Base-by-base conservation (phyloP, 2,329 filamentous ascomycete species). In the Fusarium brevicatenulatum region DNA sequence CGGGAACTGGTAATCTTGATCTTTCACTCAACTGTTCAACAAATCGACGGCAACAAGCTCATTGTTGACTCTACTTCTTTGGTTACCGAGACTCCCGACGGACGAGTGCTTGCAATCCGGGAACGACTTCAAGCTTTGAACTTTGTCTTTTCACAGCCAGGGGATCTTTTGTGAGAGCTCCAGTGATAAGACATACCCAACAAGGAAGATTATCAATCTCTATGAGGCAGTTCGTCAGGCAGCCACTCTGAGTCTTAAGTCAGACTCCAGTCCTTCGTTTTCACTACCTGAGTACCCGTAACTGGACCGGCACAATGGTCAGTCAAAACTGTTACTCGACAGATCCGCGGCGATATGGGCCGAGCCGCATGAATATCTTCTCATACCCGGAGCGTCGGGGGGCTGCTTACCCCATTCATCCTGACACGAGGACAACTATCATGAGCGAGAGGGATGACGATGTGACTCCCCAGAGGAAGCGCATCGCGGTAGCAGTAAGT, bases 401-500 rank as follows among this genome's bases (percentile, higher is more conserved):
- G 4, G 18, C 47, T n/a, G 61, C 63, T 5, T 78, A 72, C 52
- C 63, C 67, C 18, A 47, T 66, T 12, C 73, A 76, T n/a, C 64
- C 66, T 9, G 70, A 78, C n/a, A 49, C 64, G 4, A 72, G 74
- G 30, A 70, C 63, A 21, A 50, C 64, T 19, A 42, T 66, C 47
- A 85, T 86, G 83, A 70, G 50, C 43, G 75, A 76, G 30, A 69
- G 71, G 44, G 72, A 75, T 28, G 79, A 83, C 3, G 84, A 87
- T 16, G 78, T 81, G 13, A 76, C 83, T 2, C 83, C 85, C 18
- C 85, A 87, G 66, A 82, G 88, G 54, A 90, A 90, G 82, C 84
- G 88, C 42, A 90, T 90, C 73, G 85, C 88, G 32, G 87, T 90
- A 68, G 88, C 88, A 66, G 88, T 90, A 83, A 82, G 88, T 81